Evolutionary conservation across 495 filamentous ascomycete genomes (phyloP), one percentile per base, ranked within the genome.

Genomic region (Trichocladium uniseriatum): DNA sequence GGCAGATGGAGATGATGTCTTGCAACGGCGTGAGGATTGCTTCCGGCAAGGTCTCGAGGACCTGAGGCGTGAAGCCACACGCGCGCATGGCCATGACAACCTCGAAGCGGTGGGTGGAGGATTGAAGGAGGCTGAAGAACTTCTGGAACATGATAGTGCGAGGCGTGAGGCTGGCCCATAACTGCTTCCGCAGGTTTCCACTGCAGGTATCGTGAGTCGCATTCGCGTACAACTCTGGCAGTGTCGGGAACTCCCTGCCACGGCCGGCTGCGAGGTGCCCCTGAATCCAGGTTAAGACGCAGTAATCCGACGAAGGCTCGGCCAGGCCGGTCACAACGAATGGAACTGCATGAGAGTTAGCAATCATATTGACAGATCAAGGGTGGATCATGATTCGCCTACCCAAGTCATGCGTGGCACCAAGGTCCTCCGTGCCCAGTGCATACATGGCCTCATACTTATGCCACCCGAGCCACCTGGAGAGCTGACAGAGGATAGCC

Each of bases 31-130:
- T 79, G 37, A 82, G 75, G 13, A 96, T 70, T 29, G 84, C 81
- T 66, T 94, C 87, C 5, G 94, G 94, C 8, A 97, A 68, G 5
- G 84, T 88, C 51, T 94, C 90, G 20, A 91, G 66, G 39, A 85
- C 66, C 16, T 68, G 59, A 8, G 61, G 61, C 15, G 70, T 75
- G 51, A 87, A 72, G 10, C 79, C 80, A 42, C 76, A 74, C 11
- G 74, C 59, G 45, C 79, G 70, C 70, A 90, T 81, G 21, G 75
- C 69, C 37, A 81, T 75, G 18, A 84, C 78, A 37, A 79, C 68
- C 51, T 78, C 62, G 19, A 66, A 61, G 27, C 69, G 62, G 10
- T 63, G 62, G 42, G 53, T 69, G 11, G 68, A 57, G 24, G 66
- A 61, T 3, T 55, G 52, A 29, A 76, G 58, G 10, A 41, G 51